Base-by-base conservation (phyloP, 2,329 filamentous ascomycete species). In the Clonostachys sp. region DNA sequence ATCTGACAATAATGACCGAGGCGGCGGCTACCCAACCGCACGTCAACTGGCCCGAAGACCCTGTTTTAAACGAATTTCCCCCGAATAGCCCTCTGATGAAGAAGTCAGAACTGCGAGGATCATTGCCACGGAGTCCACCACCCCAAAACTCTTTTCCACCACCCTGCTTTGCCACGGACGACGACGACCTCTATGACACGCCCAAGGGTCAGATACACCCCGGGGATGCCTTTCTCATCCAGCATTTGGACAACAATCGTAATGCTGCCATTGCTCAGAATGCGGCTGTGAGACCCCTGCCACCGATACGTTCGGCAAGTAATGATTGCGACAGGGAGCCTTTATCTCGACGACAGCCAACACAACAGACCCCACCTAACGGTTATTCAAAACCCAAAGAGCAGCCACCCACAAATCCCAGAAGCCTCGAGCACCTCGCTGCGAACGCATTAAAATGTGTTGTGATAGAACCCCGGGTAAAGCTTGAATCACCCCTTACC, bases 361-460 rank as follows among this genome's bases (percentile, higher is more conserved):
- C 24, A 30, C 24, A 30, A 30, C 24, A 30, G 24, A 30, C 24
- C 24, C 24, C 24, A 30, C 24, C 24, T 30, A 30, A 30, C 24
- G 24, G 24, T 30, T 10, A 30, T 30, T 30, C 24, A 30, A 30
- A 30, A 6, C 24, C 24, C 24, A 30, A 30, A 30, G 24, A 16
- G 13, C 42, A 44, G 24, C 16, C 18, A 12, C 9, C 42, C 12
- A 17, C 42, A 34, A 12, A 5, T 18, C 17, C 13, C 44, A 24
- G 38, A 34, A 30, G 24, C 20, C 47, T 49, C 34, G 36, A 48
- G 17, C 8, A 42, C 12, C 18, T 48, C 12, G 46, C 46, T 10
- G 38, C 35, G 13, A 43, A 43, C 12, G 42, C 46, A 6, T 18
- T 48, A 12, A 17, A 48, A 34, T 10, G 9, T 30, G 24, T 24